Percentiles rank a stretch among this genome's conserved stretches.
Conservation (phyloP, 2,329 filamentous ascomycete genomes). For the Pseudocercospora macadamiae region DNA sequence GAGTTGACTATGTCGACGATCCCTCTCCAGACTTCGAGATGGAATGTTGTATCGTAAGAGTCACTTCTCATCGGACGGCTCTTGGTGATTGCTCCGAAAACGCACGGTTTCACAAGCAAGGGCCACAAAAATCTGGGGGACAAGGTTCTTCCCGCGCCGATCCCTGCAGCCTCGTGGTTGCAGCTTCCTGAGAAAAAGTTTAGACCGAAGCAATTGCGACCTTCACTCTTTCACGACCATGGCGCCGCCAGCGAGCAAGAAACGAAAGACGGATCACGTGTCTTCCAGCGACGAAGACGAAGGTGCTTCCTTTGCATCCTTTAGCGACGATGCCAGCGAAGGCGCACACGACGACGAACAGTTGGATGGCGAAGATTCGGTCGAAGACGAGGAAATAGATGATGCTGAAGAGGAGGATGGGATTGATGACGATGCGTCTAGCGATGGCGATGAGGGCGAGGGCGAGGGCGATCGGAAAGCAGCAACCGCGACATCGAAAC, state of each 20-base stretch:
- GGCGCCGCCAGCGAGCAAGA: conserved; percentile 37
- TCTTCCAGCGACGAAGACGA: conserved; percentile 33
- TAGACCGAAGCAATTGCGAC: neutral
- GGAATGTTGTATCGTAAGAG: neutral
- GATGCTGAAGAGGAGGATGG: conserved; percentile 19
- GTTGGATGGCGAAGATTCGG: conserved; percentile 13
- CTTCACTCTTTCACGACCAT: conserved; percentile 26
- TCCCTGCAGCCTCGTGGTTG: conserved; percentile 8
- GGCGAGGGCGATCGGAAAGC: conserved; percentile 9
- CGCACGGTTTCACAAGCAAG: conserved; percentile 1
- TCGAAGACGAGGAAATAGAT: conserved; percentile 18
- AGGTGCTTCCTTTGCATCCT: conserved; percentile 40
- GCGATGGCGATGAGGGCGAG: neutral
- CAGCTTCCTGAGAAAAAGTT: conserved; percentile 3
- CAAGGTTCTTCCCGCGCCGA: conserved; percentile 1
- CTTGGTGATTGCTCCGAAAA: neutral
- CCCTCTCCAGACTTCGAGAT: neutral
- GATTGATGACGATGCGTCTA: conserved; percentile 13
- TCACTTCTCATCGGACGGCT: too few relatives aligned
- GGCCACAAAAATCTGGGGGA: neutral
- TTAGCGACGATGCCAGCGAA: conserved; percentile 28
- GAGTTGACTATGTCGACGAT: too few relatives aligned
- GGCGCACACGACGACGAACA: conserved; percentile 16
- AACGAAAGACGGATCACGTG: conserved; percentile 40
- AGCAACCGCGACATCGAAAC: conserved; percentile 17